Evolutionary conservation across 1,284 basidiomycete genomes (phyloP), one percentile per base, ranked within the genome.

Genomic region (Tremellales sp.): DNA sequence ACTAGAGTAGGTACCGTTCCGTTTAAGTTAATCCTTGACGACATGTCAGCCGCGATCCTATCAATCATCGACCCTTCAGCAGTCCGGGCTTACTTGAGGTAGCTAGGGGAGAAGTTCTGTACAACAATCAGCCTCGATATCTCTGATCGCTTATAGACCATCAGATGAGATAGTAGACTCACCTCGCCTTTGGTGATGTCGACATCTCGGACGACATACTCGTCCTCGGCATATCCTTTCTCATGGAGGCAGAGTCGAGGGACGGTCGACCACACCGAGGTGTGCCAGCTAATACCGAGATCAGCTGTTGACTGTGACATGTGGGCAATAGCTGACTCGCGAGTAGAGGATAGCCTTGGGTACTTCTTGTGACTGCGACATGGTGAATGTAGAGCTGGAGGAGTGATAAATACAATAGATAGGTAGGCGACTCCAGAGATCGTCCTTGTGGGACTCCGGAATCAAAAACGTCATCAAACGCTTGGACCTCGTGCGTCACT

Each of bases 1-100:
- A 91, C 84, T 39, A 94, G 76, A 0, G 86, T 86, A 4, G 89
- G 89, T 0, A 92, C 80, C n/a, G 85, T 88, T 12, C 86, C 87
- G 67, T 86, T 84, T 35, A 83, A 77, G 68, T 88, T 92, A 68
- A 93, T 76, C 45, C 88, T 82, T n/a, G n/a, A n/a, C n/a, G n/a
- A 50, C 86, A 83, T 86, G 21, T 31, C 13, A 26, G 33, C 26
- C 24, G 3, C 19, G 45, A n/a, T n/a, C 46, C 26, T 12, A 45
- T 52, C 40, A 45, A 40, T 49, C 36, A 19, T 12, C 23, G 21
- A 24, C 23, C 31, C 10, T 21, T 33, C 12, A 35, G 33, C n/a
- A n/a, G n/a, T n/a, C n/a, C 27, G 42, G 26, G 53, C 68, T 63
- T 53, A 75, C 67, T 69, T 72, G 3, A 76, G 56, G 54, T 72